phyloP scores from a whole-genome alignment of 129 eudicot species.

The Tanacetum coccineum region DNA sequence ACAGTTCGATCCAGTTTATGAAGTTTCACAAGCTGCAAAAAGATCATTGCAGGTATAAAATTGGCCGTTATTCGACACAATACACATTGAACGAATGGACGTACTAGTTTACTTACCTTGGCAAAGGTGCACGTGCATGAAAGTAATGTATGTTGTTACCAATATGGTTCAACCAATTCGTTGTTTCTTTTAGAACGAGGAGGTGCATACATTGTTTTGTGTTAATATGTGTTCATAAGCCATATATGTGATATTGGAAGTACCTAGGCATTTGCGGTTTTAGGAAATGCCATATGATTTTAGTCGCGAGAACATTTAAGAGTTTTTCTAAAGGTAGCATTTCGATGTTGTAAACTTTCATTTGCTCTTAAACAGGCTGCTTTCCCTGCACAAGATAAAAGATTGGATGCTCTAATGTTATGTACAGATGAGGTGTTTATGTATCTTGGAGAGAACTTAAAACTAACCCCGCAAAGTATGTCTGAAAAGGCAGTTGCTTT shows the following conservation, averaged over 20 bases:
- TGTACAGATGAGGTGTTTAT: conserved; percentile 67
- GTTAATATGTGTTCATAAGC: too few species aligned
- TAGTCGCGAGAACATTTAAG: not conserved
- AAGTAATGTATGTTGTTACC: conserved; percentile 1
- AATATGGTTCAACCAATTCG: not conserved
- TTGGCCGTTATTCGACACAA: conserved; percentile 17
- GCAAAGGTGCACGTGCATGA: not conserved
- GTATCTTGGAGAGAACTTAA: conserved; percentile 77
- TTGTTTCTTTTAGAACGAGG: not conserved
- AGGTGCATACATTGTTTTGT: too few species aligned
- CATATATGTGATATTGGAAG: too few species aligned
- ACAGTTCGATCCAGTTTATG: conserved; percentile 82
- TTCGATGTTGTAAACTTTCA: conserved; percentile 2
- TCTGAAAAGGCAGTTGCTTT: conserved; percentile 82
- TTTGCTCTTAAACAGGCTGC: conserved; percentile 55
- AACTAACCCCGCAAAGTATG: conserved; percentile 77
- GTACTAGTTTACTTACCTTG: conserved; percentile 4
- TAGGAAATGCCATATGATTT: not conserved
- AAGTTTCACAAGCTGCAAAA: conserved; percentile 97
- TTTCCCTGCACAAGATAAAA: conserved; percentile 81
- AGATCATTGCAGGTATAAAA: conserved; percentile 73
- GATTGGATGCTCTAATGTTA: conserved; percentile 78
- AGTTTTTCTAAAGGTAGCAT: conserved; percentile 3
- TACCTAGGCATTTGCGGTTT: not conserved
- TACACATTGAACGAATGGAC: not conserved